Base-by-base conservation (phyloP, 441 rosid species). In the Euphorbia celastroides region DNA sequence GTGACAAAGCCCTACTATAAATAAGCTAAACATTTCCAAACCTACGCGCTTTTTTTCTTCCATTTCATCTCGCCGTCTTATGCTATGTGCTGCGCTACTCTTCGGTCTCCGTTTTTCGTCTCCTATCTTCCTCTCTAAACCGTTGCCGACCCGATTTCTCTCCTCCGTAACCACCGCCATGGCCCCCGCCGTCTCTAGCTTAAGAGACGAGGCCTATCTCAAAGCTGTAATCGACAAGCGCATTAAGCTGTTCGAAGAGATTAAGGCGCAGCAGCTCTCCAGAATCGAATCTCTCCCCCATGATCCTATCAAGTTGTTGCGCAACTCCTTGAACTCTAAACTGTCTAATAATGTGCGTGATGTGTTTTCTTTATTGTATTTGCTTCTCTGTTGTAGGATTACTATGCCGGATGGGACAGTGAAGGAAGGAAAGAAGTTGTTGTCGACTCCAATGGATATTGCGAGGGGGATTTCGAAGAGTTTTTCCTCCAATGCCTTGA, bases 361-460 rank as follows among this genome's bases (percentile, higher is more conserved):
- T 2, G 0, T 28, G 9, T 50, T 5, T 65, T 8, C 17, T 41
- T 30, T 17, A 52, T 51, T 14, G 12, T 26, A 27, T 36, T 28
- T 44, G 51, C 38, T 57, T 46, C 25, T 46, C 25, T 26, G 67
- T 48, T 38, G 17, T 69, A 87, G 93, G 92, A 76, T 92, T 66
- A 28, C 56, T 12, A 34, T 67, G 56, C 55, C 28, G 5, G 16
- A 91, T 72, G 96, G 96, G 62, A 72, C 74, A 2, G 88, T 86
- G 75, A 92, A 87, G 82, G 96, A 92, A 66, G 98, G 98, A 16
- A 85, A 79, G 79, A 88, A 67, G 44, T 92, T 96, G 97, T 74
- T 69, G 59, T 77, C 98, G 9, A 70, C 93, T n/a, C 99, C 97
- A 0, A 70, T 87, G 83, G 95, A 92, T 7, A 68, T 95, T 41